Percentiles rank a stretch among this genome's conserved stretches.
Conservation (phyloP, 257 asterid genomes). For the Nicotiana undulata region DNA sequence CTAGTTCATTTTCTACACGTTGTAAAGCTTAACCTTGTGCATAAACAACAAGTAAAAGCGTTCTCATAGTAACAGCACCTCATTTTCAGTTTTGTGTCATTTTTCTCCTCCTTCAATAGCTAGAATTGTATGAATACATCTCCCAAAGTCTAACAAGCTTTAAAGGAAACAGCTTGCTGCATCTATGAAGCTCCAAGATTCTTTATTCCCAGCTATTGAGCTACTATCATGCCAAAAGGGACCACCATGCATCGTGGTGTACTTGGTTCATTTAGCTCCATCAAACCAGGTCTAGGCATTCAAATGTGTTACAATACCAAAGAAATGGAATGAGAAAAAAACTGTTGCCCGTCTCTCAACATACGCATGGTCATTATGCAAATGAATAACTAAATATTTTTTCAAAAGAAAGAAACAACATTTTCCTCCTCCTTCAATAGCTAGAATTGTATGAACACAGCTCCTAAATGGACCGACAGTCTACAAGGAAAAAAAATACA, state of each 20-base stretch:
- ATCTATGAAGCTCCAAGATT: background rate
- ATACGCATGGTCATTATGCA: background rate
- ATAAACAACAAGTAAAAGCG: background rate
- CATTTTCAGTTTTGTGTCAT: background rate
- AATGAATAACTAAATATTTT: background rate
- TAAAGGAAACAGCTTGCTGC: background rate
- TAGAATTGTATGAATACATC: background rate
- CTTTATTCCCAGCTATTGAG: background rate
- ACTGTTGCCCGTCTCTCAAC: background rate
- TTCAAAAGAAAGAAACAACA: background rate
- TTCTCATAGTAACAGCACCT: background rate
- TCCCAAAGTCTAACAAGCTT: background rate
- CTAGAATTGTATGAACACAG: background rate
- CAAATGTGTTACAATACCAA: background rate
- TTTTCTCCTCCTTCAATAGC: background rate
- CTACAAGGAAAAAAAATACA: background rate
- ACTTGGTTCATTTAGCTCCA: background rate
- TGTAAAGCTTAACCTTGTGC: background rate
- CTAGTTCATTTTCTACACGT: background rate
- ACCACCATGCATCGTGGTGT: too few species aligned
- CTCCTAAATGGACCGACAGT: background rate
- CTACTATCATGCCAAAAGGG: background rate
- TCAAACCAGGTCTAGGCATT: background rate
- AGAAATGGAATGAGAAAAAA: background rate
- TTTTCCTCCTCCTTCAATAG: background rate